Base-by-base conservation (phyloP, 2,329 filamentous ascomycete genomes). In the Nemania sp. region DNA sequence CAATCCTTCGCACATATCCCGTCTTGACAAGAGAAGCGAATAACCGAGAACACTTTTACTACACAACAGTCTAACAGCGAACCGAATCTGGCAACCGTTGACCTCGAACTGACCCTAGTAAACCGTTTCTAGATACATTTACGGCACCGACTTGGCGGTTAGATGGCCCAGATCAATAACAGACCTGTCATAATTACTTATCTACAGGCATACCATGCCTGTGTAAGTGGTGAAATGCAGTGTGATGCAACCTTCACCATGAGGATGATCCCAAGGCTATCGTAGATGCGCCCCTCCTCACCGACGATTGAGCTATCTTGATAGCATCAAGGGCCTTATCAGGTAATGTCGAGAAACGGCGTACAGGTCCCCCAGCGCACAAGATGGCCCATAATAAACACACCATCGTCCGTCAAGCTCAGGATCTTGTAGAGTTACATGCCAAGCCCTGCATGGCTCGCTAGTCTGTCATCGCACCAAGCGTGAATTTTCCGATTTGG, bases 401-500 rank as follows among this genome's bases (percentile, higher is more conserved):
- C 17, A 33, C 26, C 41, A 31, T 40, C n/a, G n/a, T n/a, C n/a
- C n/a, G n/a, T n/a, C 26, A 31, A 30, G 11, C 20, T 49, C 40
- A 46, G 40, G 39, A 37, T 40, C 44, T 34, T 20, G 44, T 53
- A 22, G 49, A 53, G 45, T 41, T 41, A 43, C 43, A 45, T 54
- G 55, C 51, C 55, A 54, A 54, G 55, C 20, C 24, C 55, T 57
- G 55, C 52, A 54, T 41, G 47, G 51, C 50, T 57, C 51, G 47
- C 55, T 57, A 57, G 55, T 54, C 37, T 47, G 45, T 42, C 37
- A 34, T 49, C 45, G 37, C 46, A 54, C 41, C 41, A 54, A 54
- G 54, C 54, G 51, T 48, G 48, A 54, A 57, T 57, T 57, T 54
- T 57, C 55, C 55, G 55, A 54, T 56, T 56, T 52, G 43, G 48